phyloP scores from a whole-genome alignment of 2,329 filamentous ascomycete genomes.

The Beauveria bassiana region DNA sequence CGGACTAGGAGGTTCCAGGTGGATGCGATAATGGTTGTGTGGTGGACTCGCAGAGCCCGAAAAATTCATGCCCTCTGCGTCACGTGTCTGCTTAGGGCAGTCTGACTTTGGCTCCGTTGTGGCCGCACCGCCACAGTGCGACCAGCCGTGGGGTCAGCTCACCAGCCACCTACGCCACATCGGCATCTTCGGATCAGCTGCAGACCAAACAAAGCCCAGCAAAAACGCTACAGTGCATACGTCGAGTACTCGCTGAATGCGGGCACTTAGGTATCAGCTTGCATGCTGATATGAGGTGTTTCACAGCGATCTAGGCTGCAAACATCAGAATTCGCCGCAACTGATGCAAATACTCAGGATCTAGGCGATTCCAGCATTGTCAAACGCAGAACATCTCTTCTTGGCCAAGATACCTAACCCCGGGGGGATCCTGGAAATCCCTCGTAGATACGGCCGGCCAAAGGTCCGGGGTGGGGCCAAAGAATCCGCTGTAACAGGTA shows the following conservation, averaged over 20 bases:
- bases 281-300: conserved; percentile 7
- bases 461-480: conserved; percentile 3
- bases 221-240: not conserved
- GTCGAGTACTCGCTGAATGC: not conserved
- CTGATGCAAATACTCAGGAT: not conserved
- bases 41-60: conserved; percentile 9
- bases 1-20: conserved; percentile 13
- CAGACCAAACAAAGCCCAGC: not conserved
- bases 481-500: conserved; percentile 4
- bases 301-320: not conserved
- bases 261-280: not conserved
- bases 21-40: conserved; percentile 15
- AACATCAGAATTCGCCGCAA: not conserved
- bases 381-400: not conserved
- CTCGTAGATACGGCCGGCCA: conserved; percentile 12
- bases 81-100: conserved; percentile 12
- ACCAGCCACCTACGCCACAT: conserved; percentile 11
- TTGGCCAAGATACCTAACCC: not conserved
- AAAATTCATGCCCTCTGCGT: conserved; percentile 12
- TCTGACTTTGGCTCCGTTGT: not conserved
- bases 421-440: conserved; percentile 9
- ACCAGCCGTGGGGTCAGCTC: not conserved
- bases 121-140: conserved; percentile 5
- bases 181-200: conserved; percentile 5
- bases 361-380: not conserved